Evolutionary conservation across 257 asterid species (phyloP), one percentile per base, ranked within the genome.

Genomic region (Gardenia jasminoides): DNA sequence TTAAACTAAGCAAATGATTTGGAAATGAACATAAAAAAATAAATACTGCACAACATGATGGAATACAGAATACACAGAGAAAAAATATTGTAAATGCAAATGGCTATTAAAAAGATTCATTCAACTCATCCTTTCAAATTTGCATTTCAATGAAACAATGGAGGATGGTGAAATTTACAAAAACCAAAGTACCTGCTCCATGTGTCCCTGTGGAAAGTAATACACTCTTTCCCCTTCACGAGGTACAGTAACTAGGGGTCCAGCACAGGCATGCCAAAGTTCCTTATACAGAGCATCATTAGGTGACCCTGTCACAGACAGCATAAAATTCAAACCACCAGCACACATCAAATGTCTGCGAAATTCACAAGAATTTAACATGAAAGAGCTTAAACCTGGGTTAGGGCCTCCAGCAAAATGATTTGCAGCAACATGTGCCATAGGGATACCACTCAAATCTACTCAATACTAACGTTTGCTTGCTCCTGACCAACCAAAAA

Each of bases 201-300:
- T 93, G 87, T 95, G 99, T 78, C 99, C 99, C 78, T 95, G 98
- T 5, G 99, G 99, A 80, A 88, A 95, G 88, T 95, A 95, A 82
- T 93, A 95, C 78, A 91, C 97, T 59, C 93, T 88, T 83, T 92
- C 99, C 22, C 93, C 92, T 83, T 93, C 92, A 82, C 93, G 91
- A 66, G 99, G 99, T 82, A 95, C 89, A 15, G 87, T 84, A 67
- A 95, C 97, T 72, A 95, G 98, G 72, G 99, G 97, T 33, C 99
- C 99, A 50, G 99, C 99, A 86, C 99, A 95, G 70, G 98, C 97
- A 87, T 91, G 92, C 99, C 99, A 95, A 16, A 95, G 96, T 85
- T 93, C 96, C 87, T 89, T 88, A 82, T 86, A 93, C 81, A 95
- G 78, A 68, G 96, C 97, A 79, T 90, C 94, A 89, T 81, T 86